Conservation (phyloP, 1,284 basidiomycete genomes). For the Pseudozyma tsukubaensis region DNA sequence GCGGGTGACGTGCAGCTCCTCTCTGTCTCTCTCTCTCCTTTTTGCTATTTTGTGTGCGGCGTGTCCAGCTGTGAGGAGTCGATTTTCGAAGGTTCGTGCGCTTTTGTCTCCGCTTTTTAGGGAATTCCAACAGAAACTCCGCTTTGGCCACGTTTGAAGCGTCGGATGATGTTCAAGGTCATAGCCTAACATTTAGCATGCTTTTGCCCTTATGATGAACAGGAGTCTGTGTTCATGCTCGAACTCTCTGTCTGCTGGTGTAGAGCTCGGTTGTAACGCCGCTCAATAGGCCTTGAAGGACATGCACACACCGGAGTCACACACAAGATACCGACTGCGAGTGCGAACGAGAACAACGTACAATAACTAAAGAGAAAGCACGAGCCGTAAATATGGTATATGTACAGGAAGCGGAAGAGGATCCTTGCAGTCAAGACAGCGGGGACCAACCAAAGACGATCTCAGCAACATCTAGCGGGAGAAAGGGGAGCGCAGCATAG, state of each 20-base stretch:
- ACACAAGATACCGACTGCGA: not conserved
- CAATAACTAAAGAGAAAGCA: conserved; percentile 1
- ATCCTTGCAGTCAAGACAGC: not conserved
- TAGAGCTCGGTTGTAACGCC: no score
- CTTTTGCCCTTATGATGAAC: no score
- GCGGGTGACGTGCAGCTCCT: conserved; percentile 23
- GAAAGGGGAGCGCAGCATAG: no score
- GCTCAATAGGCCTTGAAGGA: no score
- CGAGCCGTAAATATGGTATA: conserved; percentile 23
- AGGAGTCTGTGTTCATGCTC: no score
- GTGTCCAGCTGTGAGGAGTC: no score
- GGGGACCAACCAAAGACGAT: no score
- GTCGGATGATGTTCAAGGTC: not conserved
- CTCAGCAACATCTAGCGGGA: no score
- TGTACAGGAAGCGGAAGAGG: conserved; percentile 25
- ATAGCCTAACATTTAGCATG: not conserved
- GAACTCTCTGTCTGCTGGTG: no score
- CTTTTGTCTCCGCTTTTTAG: not conserved
- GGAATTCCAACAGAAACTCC: conserved; percentile 12
- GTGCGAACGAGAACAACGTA: conserved; percentile 5
- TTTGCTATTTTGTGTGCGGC: not conserved
- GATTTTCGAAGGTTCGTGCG: conserved; percentile 16
- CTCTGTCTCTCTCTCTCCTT: no score
- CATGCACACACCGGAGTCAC: not conserved
- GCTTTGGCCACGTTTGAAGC: not conserved